These are phyloP conservation scores for Chlamydomonas incerta DNA, from an alignment of 139 green algal species.

Conservation along the genomic window DNA sequence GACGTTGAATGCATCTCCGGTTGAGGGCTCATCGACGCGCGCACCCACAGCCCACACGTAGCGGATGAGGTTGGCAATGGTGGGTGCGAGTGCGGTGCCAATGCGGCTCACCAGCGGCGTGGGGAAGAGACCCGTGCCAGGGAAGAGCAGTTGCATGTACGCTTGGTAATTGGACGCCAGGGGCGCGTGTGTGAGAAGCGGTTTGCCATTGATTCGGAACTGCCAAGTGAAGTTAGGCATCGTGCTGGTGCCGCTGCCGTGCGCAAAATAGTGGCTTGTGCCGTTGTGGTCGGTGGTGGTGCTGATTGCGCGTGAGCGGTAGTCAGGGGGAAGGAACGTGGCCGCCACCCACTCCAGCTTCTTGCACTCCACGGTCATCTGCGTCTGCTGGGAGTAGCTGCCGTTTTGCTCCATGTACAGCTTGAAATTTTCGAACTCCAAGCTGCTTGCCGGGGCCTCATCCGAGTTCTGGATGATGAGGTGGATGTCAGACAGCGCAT, in stretches of 20 bases:
- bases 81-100: neutral
- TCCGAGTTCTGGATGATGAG: neutral
- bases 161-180: neutral
- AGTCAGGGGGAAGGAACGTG: neutral
- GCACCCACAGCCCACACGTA: neutral
- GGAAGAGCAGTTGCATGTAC: conserved; percentile 5
- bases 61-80: neutral
- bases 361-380: neutral
- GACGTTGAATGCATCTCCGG: neutral
- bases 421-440: neutral
- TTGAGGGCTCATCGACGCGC: neutral
- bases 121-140: neutral
- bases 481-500: neutral
- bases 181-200: neutral
- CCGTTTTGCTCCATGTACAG: neutral
- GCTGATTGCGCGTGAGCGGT: conserved; percentile 1
- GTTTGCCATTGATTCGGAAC: neutral
- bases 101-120: neutral
- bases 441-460: neutral
- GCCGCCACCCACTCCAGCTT: neutral
- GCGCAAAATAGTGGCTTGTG: conserved; percentile 1
- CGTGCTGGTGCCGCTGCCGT: neutral
- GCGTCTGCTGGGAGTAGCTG: neutral
- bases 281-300: neutral
- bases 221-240: neutral